Conservation (phyloP, 768 basidiomycete genomes). For the Amanita muscaria region DNA sequence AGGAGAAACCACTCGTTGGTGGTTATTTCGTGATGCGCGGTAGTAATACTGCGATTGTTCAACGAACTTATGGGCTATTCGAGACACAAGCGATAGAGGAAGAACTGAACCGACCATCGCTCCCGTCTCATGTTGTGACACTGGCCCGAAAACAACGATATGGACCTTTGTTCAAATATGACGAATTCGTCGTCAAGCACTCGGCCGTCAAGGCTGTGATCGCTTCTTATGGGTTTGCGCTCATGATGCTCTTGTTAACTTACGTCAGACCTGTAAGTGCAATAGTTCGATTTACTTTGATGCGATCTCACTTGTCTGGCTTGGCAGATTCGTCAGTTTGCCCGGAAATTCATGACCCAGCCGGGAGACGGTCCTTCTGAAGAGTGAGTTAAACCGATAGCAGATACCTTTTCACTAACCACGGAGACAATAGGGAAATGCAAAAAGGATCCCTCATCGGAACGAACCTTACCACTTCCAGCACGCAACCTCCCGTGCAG, state of each 20-base stretch:
- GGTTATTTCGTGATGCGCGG: conserved; percentile 33
- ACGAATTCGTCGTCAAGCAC: conserved; percentile 50
- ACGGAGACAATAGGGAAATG: conserved; percentile 32
- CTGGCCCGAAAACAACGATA: conserved; percentile 33
- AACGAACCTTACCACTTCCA: conserved; percentile 64
- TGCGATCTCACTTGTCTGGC: neutral
- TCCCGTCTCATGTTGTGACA: neutral
- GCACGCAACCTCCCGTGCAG: conserved; percentile 34
- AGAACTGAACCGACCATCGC: conserved; percentile 12
- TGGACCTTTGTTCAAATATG: conserved; percentile 67
- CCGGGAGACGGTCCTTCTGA: conserved; percentile 58
- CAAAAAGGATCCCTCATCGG: conserved; percentile 51
- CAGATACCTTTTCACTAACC: neutral
- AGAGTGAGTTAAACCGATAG: conserved; percentile 28
- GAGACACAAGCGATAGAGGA: conserved; percentile 24
- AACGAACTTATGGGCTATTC: conserved; percentile 38
- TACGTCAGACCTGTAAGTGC: conserved; percentile 30
- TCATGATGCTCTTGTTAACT: conserved; percentile 22
- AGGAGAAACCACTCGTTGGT: conserved; percentile 24
- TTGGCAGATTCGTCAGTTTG: conserved; percentile 45
- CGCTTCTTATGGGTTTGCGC: conserved; percentile 21
- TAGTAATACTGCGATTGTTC: conserved; percentile 33
- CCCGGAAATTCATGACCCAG: conserved; percentile 40
- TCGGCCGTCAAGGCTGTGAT: conserved; percentile 30
- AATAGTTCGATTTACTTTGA: neutral